A percentile compares a stretch with the other conserved stretches of the same genome.
phyloP scores from a whole-genome alignment of 345 rosid genomes.

The Turritis glabra region DNA sequence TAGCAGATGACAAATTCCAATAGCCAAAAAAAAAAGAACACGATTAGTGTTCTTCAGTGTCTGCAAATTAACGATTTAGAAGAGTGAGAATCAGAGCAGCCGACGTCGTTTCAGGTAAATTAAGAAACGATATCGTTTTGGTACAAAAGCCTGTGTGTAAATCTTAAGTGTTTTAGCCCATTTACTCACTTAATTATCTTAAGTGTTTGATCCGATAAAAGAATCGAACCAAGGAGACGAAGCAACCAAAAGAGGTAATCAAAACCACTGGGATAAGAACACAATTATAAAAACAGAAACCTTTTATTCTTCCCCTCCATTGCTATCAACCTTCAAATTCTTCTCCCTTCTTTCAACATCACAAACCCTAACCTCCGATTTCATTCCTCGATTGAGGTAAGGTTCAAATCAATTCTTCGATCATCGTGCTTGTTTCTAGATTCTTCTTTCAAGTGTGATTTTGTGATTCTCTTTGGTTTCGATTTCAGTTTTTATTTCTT shows the following conservation, averaged over 20 bases:
- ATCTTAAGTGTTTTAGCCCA: no score
- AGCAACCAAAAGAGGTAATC: background rate
- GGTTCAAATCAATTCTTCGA: background rate
- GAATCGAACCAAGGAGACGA: background rate
- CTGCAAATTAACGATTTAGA: no score
- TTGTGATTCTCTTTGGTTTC: background rate
- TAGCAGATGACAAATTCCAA: no score
- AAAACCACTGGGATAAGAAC: background rate
- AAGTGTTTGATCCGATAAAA: background rate
- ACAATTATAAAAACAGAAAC: background rate
- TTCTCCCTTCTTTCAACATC: background rate
- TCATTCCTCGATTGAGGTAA: background rate
- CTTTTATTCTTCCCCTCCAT: background rate
- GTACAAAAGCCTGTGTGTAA: background rate
- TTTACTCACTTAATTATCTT: no score
- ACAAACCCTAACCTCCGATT: background rate
- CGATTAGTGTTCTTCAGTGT: no score
- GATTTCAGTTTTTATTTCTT: constrained; percentile 15
- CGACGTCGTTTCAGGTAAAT: no score
- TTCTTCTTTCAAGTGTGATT: background rate
- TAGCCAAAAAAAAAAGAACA: no score
- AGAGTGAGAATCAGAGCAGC: no score
- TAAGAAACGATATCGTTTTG: background rate
- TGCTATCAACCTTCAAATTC: constrained; percentile 14
- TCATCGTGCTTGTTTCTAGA: background rate